Evolutionary conservation across 1,139 yeast genomes (phyloP), one percentile per base, ranked within the genome.

Genomic region (Zygosaccharomyces pseudobailii): DNA sequence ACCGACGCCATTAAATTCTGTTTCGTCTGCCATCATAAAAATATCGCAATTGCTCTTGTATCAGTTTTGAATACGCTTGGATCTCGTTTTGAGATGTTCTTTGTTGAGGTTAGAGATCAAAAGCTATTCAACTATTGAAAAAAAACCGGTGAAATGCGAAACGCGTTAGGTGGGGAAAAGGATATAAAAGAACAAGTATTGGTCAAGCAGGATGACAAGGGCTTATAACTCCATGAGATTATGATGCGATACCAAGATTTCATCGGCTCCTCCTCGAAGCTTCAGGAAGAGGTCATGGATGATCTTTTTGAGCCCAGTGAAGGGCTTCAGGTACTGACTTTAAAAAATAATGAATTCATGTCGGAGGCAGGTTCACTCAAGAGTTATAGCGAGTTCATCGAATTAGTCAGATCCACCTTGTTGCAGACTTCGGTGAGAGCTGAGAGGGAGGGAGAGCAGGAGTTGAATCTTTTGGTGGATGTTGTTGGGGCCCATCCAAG

Each of bases 401-500:
- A 81, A 48, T 51, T 57, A 6, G 69, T 74, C 5, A 70, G 87
- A 48, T 21, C 38, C 0, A 60, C 62, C 13, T 67, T 85, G 10
- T 55, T 72, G 4, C 45, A 56, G 1, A 66, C 73, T 28, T 64
- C 77, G 54, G 63, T 23, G 59, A 69, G 55, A 42, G 52, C 57
- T 13, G 50, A 55, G 43, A 13, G 20, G 10, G 41, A 59, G 3
- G 36, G 36, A 4, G 21, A 24, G 43, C 35, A 53, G 43, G 43
- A 61, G 54, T 65, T 73, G 34, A 68, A 70, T 1, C 61, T 66
- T 21, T 63, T 79, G 6, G 59, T 74, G 43, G 68, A 74, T 39
- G 83, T 84, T 47, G 77, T 89, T 19, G 82, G 87, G 1, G 95
- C 96, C 0, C 97, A 89, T 67, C 97, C 97, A n/a, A 72, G 96